Evolutionary conservation across 2,329 filamentous ascomycete species (phyloP), one percentile per base, ranked within the genome.

Genomic region (Beauveria varroae): DNA sequence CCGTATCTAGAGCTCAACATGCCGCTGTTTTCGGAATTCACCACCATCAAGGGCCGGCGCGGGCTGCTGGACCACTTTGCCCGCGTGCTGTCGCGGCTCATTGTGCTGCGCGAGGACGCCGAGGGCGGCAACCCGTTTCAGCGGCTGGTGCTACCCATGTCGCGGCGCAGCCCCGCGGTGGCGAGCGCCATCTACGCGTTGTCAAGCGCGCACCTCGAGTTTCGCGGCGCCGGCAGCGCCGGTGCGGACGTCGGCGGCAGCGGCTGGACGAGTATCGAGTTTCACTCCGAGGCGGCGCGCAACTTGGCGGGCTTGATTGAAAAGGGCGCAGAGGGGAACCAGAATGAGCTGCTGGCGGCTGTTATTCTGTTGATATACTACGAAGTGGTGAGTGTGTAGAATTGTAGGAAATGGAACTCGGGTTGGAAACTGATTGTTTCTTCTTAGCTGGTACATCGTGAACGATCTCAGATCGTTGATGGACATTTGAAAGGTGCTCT

Each of bases 181-280:
- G 89, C 90, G 72, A 91, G 95, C 69, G 91, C 92, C 10, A 88
- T 97, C 63, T 92, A 90, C 62, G 91, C 92, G 0, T 77, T 97
- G 8, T 85, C 91, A 0, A 90, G 89, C 61, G 93, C 92, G 62
- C 95, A 96, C 70, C 77, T 96, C 62, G 89, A 93, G 65, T 91
- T 83, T 54, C 75, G 82, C 28, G 82, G 81, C 2, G 74, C 83
- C 6, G 73, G 83, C 6, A 72, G 79, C 28, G 80, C 79, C 1
- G 74, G 83, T 7, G 73, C 79, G 26, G 81, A 79, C 30, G 80
- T 79, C 24, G 70, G 12, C 10, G 34, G 34, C 12, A 73, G 22
- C 82, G 86, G 34, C 34, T 14, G 34, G 65, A 81, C 79, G 65
- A 85, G 83, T 41, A 71, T 85, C 1, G 79, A 79, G 63, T 86